phyloP scores from a whole-genome alignment of 768 basidiomycete species.

The Amanita inopinata region DNA sequence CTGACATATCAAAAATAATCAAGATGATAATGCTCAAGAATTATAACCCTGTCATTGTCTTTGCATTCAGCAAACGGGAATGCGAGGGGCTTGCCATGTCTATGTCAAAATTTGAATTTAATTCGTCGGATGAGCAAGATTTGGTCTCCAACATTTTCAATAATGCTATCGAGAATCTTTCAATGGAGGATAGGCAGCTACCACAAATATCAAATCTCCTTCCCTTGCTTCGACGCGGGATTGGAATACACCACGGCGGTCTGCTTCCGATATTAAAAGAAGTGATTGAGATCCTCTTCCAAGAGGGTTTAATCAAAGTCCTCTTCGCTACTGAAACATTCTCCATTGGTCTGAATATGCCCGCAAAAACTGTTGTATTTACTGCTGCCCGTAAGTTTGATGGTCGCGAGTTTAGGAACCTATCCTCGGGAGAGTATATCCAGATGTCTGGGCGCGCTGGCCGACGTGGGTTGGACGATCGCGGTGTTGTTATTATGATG shows the following conservation, averaged over 20 bases:
- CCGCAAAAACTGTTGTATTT: slow-evolving; percentile 98
- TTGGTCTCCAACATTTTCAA: slow-evolving; percentile 83
- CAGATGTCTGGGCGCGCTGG: slow-evolving; percentile 99
- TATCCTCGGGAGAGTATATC: slow-evolving; percentile 95
- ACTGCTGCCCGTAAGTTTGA: slow-evolving; percentile 94
- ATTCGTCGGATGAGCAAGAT: slow-evolving; percentile 84
- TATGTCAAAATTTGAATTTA: slow-evolving; percentile 95
- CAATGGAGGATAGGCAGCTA: slow-evolving; percentile 77
- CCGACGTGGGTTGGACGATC: slow-evolving; percentile 91
- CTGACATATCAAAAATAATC: slow-evolving; percentile 95
- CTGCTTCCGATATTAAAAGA: slow-evolving; percentile 96
- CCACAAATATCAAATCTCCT: slow-evolving; percentile 91
- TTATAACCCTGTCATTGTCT: slow-evolving; percentile 97
- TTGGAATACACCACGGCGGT: slow-evolving; percentile 97
- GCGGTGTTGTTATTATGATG: slow-evolving; percentile 99
- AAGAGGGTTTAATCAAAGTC: slow-evolving; percentile 95
- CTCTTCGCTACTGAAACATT: slow-evolving; percentile 99
- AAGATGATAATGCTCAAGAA: slow-evolving; percentile 98
- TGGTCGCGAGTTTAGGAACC: slow-evolving; percentile 85
- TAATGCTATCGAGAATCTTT: slow-evolving; percentile 86
- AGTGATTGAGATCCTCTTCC: slow-evolving; percentile 98
- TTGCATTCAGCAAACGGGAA: slow-evolving; percentile 97
- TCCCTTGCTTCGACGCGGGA: slow-evolving; percentile 88
- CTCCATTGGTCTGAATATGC: slow-evolving; percentile 98
- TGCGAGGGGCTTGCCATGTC: slow-evolving; percentile 89